These are phyloP conservation scores for Bryum argenteum DNA, from an alignment of 225 moss, liverwort and hornwort genomes.

Conservation along the genomic window DNA sequence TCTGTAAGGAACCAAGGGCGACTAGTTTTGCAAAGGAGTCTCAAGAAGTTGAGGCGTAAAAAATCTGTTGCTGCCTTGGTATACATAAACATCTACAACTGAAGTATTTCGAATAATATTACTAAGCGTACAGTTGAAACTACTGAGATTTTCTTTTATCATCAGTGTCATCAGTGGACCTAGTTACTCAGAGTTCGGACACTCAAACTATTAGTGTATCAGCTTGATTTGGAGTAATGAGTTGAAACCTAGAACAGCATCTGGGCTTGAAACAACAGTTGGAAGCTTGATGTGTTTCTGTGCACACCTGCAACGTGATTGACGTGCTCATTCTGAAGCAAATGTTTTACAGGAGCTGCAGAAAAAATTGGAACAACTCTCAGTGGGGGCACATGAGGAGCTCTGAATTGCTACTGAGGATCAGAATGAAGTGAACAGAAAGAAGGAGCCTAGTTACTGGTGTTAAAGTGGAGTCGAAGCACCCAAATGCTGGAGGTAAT, in stretches of 20 bases:
- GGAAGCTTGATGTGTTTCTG: slow-evolving; percentile 7
- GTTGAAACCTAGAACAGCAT: neutral
- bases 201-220: neutral
- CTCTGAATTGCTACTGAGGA: slow-evolving; percentile 39
- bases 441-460: slow-evolving; percentile 8
- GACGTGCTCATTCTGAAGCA: slow-evolving; percentile 17
- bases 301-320: neutral
- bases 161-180: neutral
- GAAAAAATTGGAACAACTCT: slow-evolving; percentile 45
- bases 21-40: slow-evolving; percentile 31
- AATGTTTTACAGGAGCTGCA: slow-evolving; percentile 51
- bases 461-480: slow-evolving; percentile 7
- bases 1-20: slow-evolving; percentile 41
- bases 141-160: slow-evolving; percentile 15
- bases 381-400: slow-evolving; percentile 52
- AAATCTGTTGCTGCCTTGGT: slow-evolving; percentile 28
- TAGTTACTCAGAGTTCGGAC: neutral
- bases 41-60: slow-evolving; percentile 38
- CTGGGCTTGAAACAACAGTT: neutral
- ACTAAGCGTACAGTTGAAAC: slow-evolving; percentile 1
- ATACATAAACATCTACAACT: slow-evolving; percentile 25
- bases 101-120: neutral
- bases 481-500: neutral
- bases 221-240: neutral
- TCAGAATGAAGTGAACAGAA: neutral